Percentiles rank a stretch among this genome's conserved stretches.
Conservation (phyloP, 1,139 yeast species). For the Lodderomyces metapsilosis region DNA sequence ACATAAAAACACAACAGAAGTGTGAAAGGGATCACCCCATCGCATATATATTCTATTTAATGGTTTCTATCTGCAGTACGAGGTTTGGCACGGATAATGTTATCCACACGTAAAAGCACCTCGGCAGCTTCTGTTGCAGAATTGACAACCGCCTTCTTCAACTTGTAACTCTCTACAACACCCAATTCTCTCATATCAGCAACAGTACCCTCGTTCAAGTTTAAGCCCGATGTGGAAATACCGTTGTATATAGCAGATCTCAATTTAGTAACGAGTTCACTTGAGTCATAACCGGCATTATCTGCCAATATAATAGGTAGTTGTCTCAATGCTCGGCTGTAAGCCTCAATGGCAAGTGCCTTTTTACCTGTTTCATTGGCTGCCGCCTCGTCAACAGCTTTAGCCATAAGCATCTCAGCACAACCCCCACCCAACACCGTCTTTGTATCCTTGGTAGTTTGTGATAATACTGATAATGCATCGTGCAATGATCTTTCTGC, state of each 20-base stretch:
- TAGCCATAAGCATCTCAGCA: slow-evolving; percentile 96
- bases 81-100: slow-evolving; percentile 94
- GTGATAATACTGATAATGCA: slow-evolving; percentile 92
- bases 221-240: slow-evolving; percentile 86
- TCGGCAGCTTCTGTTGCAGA: slow-evolving; percentile 98
- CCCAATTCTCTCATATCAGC: slow-evolving; percentile 96
- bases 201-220: slow-evolving; percentile 75
- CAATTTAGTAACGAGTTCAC: slow-evolving; percentile 86
- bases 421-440: slow-evolving; percentile 98
- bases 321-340: slow-evolving; percentile 91
- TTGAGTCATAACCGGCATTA: slow-evolving; percentile 95
- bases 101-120: slow-evolving; percentile 90
- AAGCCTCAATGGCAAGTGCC: slow-evolving; percentile 91
- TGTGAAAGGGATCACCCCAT: too few species aligned
- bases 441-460: slow-evolving; percentile 91
- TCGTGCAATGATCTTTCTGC: slow-evolving; percentile 97
- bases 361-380: slow-evolving; percentile 93
- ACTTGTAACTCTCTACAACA: slow-evolving; percentile 85
- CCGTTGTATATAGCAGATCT: slow-evolving; percentile 94
- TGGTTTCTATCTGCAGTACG: slow-evolving; percentile 88
- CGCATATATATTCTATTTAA: too few species aligned
- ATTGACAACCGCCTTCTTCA: slow-evolving; percentile 92
- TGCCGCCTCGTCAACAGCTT: slow-evolving; percentile 94
- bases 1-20: too few species aligned
- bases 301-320: slow-evolving; percentile 94